These are phyloP conservation scores for Immersiporthe knoxdaviesiana DNA, from an alignment of 2,329 filamentous ascomycete genomes.

Conservation along the genomic window DNA sequence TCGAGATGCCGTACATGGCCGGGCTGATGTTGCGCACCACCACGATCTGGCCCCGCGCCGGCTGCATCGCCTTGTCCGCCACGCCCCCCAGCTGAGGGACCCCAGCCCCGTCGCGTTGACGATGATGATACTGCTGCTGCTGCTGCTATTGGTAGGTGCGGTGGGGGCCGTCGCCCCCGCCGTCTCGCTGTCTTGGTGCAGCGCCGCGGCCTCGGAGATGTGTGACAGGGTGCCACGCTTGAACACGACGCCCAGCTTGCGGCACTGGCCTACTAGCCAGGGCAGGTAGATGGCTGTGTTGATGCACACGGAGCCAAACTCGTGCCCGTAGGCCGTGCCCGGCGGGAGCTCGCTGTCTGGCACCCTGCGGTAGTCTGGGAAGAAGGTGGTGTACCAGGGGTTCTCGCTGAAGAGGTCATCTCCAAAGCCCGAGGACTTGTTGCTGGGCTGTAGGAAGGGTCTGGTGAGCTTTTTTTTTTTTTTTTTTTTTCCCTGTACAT, in stretches of 20 bases:
- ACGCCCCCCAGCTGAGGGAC: slow-evolving; percentile 79
- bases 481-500: no score
- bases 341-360: slow-evolving; percentile 59
- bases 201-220: slow-evolving; percentile 67
- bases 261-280: slow-evolving; percentile 81
- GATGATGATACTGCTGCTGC: no score
- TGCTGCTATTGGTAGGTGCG: no score
- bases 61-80: slow-evolving; percentile 71
- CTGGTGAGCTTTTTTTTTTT: neutral
- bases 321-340: slow-evolving; percentile 71
- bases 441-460: neutral
- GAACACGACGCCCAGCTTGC: slow-evolving; percentile 71
- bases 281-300: slow-evolving; percentile 87
- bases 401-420: slow-evolving; percentile 68
- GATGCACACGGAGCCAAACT: slow-evolving; percentile 86
- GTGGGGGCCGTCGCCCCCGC: slow-evolving; percentile 56
- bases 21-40: slow-evolving; percentile 78
- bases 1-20: slow-evolving; percentile 70
- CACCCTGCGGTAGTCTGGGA: slow-evolving; percentile 72
- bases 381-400: slow-evolving; percentile 74
- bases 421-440: slow-evolving; percentile 50
- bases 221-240: slow-evolving; percentile 68
- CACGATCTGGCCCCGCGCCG: slow-evolving; percentile 81
- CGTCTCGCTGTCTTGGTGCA: slow-evolving; percentile 58
- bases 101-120: slow-evolving; percentile 86